Evolutionary conservation across 2,329 filamentous ascomycete species (phyloP).

Genomic region (Triangularia verruculosa): DNA sequence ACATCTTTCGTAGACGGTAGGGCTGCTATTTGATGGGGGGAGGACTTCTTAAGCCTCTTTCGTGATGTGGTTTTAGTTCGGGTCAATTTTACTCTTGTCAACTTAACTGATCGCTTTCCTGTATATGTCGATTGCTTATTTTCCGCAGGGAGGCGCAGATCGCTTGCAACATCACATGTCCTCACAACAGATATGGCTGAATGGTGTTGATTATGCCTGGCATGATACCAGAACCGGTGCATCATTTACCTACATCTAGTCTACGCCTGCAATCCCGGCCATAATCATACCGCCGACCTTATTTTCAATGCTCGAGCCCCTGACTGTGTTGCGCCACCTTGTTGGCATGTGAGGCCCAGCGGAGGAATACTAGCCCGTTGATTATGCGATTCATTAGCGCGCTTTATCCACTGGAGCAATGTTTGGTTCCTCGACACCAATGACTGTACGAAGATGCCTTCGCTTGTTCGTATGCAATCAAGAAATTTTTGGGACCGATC

Average conservation of each 20-base stretch:
- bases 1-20: too few species aligned
- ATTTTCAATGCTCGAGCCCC: too few species aligned
- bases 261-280: too few species aligned
- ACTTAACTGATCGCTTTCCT: not conserved
- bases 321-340: not conserved
- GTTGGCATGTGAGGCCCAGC: not conserved
- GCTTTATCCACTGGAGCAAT: not conserved
- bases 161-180: too few species aligned
- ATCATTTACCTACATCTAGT: too few species aligned
- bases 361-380: not conserved
- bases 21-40: too few species aligned
- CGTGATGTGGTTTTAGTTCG: not conserved
- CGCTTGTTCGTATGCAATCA: not conserved
- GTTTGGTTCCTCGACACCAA: not conserved
- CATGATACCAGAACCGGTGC: not conserved
- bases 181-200: too few species aligned
- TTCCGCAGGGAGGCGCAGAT: not conserved
- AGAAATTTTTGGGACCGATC: not conserved
- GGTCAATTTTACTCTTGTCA: not conserved
- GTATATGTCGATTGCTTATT: not conserved
- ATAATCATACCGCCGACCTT: too few species aligned
- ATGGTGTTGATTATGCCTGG: not conserved
- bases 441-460: not conserved
- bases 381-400: not conserved
- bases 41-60: too few species aligned